These are phyloP conservation scores for Backusella morwellensis DNA, from an alignment of 192 early-diverging fungal genomes.

Conservation along the genomic window DNA sequence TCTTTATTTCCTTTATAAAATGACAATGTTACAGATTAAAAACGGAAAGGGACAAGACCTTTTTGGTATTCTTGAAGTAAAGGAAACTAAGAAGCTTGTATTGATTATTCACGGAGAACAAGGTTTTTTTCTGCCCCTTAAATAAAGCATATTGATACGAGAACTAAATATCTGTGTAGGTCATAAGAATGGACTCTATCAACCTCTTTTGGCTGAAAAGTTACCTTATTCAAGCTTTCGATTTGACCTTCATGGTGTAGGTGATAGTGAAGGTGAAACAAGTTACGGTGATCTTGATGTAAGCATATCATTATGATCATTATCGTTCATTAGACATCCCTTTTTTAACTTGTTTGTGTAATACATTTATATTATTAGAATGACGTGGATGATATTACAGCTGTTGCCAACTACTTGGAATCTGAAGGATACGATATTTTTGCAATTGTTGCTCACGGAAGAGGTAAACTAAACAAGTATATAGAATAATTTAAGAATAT, in stretches of 20 bases:
- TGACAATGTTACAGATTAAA: constrained; percentile 23
- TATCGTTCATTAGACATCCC: background rate
- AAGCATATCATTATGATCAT: background rate
- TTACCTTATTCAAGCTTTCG: constrained; percentile 37
- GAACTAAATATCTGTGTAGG: constrained; percentile 10
- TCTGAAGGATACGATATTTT: constrained; percentile 25
- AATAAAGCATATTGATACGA: background rate
- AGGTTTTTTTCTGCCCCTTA: constrained; percentile 1
- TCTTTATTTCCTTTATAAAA: background rate
- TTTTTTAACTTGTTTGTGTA: background rate
- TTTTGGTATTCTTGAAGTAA: constrained; percentile 26
- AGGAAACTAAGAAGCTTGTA: constrained; percentile 11
- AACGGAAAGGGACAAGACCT: constrained; percentile 19
- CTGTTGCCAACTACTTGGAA: constrained; percentile 23
- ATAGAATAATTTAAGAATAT: background rate
- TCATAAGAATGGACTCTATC: constrained; percentile 38
- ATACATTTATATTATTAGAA: background rate
- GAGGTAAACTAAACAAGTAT: constrained; percentile 12
- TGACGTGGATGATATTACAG: constrained; percentile 19
- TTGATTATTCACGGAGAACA: constrained; percentile 31
- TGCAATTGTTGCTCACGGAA: constrained; percentile 26
- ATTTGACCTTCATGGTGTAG: constrained; percentile 41
- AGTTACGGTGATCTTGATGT: background rate
- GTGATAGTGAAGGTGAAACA: constrained; percentile 30
- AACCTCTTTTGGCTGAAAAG: constrained; percentile 29